Evolutionary conservation across 2,329 filamentous ascomycete species (phyloP), one percentile per base, ranked within the genome.

Genomic region (Colletotrichum chrysophilum): DNA sequence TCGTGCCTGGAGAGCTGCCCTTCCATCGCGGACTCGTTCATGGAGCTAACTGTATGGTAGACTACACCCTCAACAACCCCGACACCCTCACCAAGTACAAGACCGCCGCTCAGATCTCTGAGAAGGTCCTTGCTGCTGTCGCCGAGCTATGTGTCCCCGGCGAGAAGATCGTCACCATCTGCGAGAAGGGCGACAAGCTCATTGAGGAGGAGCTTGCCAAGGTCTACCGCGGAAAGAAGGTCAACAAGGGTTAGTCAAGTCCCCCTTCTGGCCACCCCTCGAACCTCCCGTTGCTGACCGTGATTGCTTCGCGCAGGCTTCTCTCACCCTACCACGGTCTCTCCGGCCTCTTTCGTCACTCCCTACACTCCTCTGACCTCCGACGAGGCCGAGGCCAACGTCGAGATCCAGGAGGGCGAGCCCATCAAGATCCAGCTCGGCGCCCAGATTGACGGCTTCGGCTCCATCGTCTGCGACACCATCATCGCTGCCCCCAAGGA

Each of bases 81-180:
- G 95, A 97, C 86, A 98, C 96, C 82, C 91, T 99, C 82, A 98
- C 97, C 88, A 99, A 98, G 91, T 98, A 98, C 92, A 98, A 98
- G 93, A 96, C 94, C 79, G 97, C 97, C 74, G 96, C 95, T 78
- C 91, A 94, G 85, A 98, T 99, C 87, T 97, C 96, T 67, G 95
- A 98, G 86, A 98, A 96, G 89, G 96, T 98, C 80, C 92, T 99
- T 80, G 95, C 96, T 81, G 94, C 94, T 80, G 96, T 99, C 79
- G 88, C 91, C 76, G 89, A 91, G 85, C 89, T 93, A 78, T 92
- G 95, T 84, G 90, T 94, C 77, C 94, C 96, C 78, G 96, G 95
- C 81, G 94, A 94, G 86, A 98, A 98, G 91, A 95, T 98, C 82
- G 91, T 98, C 81, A 93, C 95, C 81, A 92, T 99, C 86, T 99